These are phyloP conservation scores for Yarrowia yakushimensis DNA, from an alignment of 805 yeast species.

Conservation along the genomic window DNA sequence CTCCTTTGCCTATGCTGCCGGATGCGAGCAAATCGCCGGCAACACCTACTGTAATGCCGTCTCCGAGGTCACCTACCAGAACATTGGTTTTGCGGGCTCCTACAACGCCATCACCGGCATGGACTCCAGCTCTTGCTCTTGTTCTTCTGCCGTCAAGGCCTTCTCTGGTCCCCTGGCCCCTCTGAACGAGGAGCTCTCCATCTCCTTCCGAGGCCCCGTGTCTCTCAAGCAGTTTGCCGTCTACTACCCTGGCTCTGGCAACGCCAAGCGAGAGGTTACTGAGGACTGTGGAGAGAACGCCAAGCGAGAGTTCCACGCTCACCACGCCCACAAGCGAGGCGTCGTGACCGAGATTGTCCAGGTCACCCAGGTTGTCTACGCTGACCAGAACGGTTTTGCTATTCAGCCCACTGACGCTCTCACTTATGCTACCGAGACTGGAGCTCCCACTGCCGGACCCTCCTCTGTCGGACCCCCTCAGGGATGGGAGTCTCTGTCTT, in stretches of 20 bases:
- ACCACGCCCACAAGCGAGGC: conserved; percentile 55
- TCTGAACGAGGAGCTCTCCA: conserved; percentile 78
- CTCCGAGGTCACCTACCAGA: conserved; percentile 59
- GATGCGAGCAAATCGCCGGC: conserved; percentile 49
- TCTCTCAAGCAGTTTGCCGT: conserved; percentile 82
- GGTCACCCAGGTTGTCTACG: conserved; percentile 46
- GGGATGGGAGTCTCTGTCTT: conserved; percentile 28
- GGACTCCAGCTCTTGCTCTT: conserved; percentile 63
- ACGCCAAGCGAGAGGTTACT: conserved; percentile 52
- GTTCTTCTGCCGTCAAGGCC: conserved; percentile 49
- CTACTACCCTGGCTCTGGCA: conserved; percentile 55
- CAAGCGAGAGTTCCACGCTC: conserved; percentile 38
- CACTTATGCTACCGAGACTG: conserved; percentile 28
- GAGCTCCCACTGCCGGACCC: conserved; percentile 27
- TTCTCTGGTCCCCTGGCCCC: conserved; percentile 77
- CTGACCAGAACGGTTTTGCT: conserved; percentile 19
- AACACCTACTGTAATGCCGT: conserved; percentile 81
- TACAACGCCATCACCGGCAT: conserved; percentile 76
- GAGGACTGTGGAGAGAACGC: conserved; percentile 30
- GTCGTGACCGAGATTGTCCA: conserved; percentile 75
- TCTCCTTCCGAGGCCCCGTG: conserved; percentile 89
- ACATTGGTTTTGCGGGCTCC: conserved; percentile 81
- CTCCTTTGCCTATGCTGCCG: conserved; percentile 25
- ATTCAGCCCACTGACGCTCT: conserved; percentile 26
- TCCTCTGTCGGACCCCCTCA: conserved; percentile 5